Base-by-base conservation (phyloP, 495 filamentous ascomycete genomes). In the Amorphotheca resinae region DNA sequence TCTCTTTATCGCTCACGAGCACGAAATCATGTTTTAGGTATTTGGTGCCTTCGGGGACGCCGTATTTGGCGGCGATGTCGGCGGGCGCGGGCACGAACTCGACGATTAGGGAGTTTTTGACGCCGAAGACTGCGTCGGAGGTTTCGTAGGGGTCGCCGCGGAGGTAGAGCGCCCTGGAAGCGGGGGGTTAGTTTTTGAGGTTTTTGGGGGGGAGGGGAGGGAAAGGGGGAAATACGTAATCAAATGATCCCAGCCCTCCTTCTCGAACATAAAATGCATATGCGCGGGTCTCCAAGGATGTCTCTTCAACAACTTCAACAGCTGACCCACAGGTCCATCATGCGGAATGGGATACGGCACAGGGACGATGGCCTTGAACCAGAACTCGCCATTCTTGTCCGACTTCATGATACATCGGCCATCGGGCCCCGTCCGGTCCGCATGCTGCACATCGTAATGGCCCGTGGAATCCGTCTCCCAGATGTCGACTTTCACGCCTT, bases 191-290 rank as follows among this genome's bases (percentile, higher is more conserved):
- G 4, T 1, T 45, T 42, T n/a, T 11, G 26, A 34, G 28, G 45
- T 35, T n/a, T n/a, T n/a, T n/a, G n/a, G n/a, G n/a, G n/a, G n/a
- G n/a, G n/a, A n/a, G n/a, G n/a, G n/a, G n/a, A 39, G 41, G 16
- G 20, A 18, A 11, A 16, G 33, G 26, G 6, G 17, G 28, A 87
- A 81, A 11, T 36, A 53, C 51, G 88, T 95, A 52, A 95, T 77
- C 51, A 95, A 65, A 54, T 82, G 72, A 61, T 94, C 86, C 59
- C 79, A 93, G 0, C 79, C 86, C 61, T 23, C 69, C 64, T 87
- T 93, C 59, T 80, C 74, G 62, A 95, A 93, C 84, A 93, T 91
- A 55, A 94, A 95, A 64, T 95, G 88, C 70, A 95, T 79, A 67
- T 95, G 87, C 34, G 79, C 78, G 20, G 88, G 88, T 30, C 88